These are phyloP conservation scores for Ambrosia hybrid DNA, from an alignment of 140 eudicot species.

Conservation along the genomic window DNA sequence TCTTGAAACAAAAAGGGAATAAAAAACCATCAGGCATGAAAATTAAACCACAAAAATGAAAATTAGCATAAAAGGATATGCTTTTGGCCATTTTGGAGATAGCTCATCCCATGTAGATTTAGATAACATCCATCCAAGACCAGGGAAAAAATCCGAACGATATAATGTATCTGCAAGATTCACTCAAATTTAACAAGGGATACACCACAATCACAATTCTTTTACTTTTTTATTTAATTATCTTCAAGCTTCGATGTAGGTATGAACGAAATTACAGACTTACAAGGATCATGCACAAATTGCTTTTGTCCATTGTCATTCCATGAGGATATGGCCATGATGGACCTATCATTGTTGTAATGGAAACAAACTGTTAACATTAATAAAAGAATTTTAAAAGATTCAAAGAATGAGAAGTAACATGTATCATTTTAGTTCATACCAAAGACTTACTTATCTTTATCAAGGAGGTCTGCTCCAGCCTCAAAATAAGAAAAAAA, in stretches of 20 bases:
- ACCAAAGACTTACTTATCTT: slow-evolving; percentile 61
- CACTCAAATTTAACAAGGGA: slow-evolving; percentile 3
- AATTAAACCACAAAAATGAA: slow-evolving; percentile 18
- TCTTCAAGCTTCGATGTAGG: not conserved
- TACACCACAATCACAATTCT: not conserved
- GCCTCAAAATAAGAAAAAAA: slow-evolving; percentile 94
- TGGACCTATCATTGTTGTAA: slow-evolving; percentile 53
- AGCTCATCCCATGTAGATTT: slow-evolving; percentile 84
- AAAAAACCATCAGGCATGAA: slow-evolving; percentile 13
- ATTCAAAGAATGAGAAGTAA: slow-evolving; percentile 10
- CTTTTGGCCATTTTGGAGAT: slow-evolving; percentile 99
- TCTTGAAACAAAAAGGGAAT: not conserved
- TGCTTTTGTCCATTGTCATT: slow-evolving; percentile 97
- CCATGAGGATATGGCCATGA: slow-evolving; percentile 98
- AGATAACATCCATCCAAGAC: slow-evolving; percentile 99
- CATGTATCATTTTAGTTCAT: slow-evolving; percentile 13
- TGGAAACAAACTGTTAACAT: not conserved
- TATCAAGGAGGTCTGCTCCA: slow-evolving; percentile 88
- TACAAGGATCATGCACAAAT: slow-evolving; percentile 97
- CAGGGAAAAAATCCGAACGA: slow-evolving; percentile 97
- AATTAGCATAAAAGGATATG: slow-evolving; percentile 73
- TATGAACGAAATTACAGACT: slow-evolving; percentile 28
- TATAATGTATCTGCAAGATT: slow-evolving; percentile 74
- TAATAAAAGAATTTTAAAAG: not conserved
- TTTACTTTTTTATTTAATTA: not conserved